These are phyloP conservation scores for Mortierella sp. DNA, from an alignment of 371 early-diverging fungal species.

Conservation along the genomic window DNA sequence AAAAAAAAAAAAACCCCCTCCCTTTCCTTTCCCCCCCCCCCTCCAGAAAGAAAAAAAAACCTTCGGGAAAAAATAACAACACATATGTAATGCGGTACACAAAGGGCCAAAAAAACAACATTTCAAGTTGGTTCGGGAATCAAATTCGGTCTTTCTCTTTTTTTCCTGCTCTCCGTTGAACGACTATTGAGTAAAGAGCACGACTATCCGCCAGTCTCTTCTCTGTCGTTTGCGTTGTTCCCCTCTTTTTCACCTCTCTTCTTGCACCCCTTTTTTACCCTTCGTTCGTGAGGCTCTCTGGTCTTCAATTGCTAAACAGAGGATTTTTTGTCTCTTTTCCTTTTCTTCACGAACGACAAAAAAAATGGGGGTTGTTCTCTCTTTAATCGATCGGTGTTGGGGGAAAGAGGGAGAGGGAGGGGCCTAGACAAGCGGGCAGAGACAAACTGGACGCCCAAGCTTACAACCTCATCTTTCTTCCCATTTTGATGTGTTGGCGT, in stretches of 20 bases:
- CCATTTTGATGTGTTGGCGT: not conserved
- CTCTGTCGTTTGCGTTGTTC: not conserved
- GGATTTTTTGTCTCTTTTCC: not conserved
- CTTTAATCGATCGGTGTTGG: not conserved
- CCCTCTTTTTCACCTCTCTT: not conserved
- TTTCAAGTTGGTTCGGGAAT: not conserved
- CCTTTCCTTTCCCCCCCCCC: not conserved
- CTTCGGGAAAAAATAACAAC: conserved; percentile 2
- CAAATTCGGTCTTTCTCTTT: not conserved
- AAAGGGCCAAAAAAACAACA: not conserved
- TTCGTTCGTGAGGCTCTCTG: not conserved
- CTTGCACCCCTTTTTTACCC: not conserved
- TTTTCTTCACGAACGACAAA: not conserved
- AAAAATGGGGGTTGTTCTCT: not conserved
- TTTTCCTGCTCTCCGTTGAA: not conserved
- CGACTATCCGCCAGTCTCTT: too few relatives aligned
- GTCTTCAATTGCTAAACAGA: not conserved
- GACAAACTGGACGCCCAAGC: not conserved
- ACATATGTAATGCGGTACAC: not conserved
- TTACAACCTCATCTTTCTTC: not conserved
- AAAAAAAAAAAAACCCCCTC: not conserved
- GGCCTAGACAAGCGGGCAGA: conserved; percentile 3
- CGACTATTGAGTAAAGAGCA: not conserved
- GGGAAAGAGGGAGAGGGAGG: not conserved
- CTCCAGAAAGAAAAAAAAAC: not conserved